These are phyloP conservation scores for Eragrostis nindensis DNA, from an alignment of 176 grass and related monocot species.

Conservation along the genomic window DNA sequence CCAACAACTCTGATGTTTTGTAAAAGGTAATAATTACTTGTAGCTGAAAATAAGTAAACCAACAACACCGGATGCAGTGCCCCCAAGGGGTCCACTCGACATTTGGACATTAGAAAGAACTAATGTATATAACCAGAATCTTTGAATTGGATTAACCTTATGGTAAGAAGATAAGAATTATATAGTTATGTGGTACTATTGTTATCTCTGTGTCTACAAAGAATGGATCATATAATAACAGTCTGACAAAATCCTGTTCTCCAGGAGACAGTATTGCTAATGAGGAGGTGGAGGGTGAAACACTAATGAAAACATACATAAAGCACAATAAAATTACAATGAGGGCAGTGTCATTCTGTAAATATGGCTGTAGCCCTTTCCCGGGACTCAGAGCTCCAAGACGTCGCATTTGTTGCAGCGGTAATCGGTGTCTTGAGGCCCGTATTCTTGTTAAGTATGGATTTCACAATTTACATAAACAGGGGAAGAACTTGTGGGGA, in stretches of 20 bases:
- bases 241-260: slow-evolving; percentile 50
- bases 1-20: no score
- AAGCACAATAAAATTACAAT: slow-evolving; percentile 54
- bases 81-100: not conserved
- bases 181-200: slow-evolving; percentile 21
- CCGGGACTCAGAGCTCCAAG: slow-evolving; percentile 42
- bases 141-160: no score
- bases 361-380: slow-evolving; percentile 41
- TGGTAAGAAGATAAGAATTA: not conserved
- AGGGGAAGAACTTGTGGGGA: not conserved
- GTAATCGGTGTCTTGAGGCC: slow-evolving; percentile 38
- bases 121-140: not conserved
- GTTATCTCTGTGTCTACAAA: slow-evolving; percentile 51
- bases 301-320: slow-evolving; percentile 40
- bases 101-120: not conserved
- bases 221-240: slow-evolving; percentile 46
- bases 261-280: slow-evolving; percentile 18
- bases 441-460: slow-evolving; percentile 52
- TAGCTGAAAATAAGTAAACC: no score
- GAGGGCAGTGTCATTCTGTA: slow-evolving; percentile 48
- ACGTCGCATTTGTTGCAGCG: slow-evolving; percentile 30
- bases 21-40: no score
- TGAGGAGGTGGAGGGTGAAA: not conserved
- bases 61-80: not conserved
- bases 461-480: slow-evolving; percentile 68